Evolutionary conservation across 106 monocot species (phyloP), one percentile per base, ranked within the genome.

Genomic region (Phalaenopsis aphrodite): DNA sequence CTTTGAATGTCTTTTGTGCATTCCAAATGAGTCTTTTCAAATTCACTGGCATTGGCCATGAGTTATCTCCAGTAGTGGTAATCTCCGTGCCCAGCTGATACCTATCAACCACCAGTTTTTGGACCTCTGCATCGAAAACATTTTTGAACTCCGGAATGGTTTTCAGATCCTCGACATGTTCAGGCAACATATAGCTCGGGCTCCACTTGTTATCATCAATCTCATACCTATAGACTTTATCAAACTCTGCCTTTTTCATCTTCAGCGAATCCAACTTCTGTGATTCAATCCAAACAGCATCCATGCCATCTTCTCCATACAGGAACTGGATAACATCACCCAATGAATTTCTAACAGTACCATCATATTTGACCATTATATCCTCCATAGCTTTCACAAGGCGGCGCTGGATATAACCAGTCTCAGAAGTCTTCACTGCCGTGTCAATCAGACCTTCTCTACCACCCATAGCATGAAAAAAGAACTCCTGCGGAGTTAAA

Each of bases 331-430:
- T 95, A 64, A 99, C 98, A 89, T 99, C 98, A 18, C 94, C 98
- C 55, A 99, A 71, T 12, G 98, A 99, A 82, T 99, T 99, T 86
- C 98, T 93, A 65, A 99, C 98, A 79, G 98, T 99, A n/a, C 92
- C 94, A 84, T 99, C 98, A 86, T 99, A 99, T 78, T 99, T 99
- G 42, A 99, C 98, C 94, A 99, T 99, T 67, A 99, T 99, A 82
- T 99, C 98, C 82, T 99, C 98, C 98, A 99, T 99, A 42, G 98
- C 98, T 81, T 99, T 99, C 66, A 99, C 98, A 81, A 99, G 94
- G 16, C 98, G 87, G 46, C 98, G 78, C 75, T 99, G 98, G 73
- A 99, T 99, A 81, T 99, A 99, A 37, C 98, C 98, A 41, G 98
- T 99, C 79, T 99, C 98, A 81, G 98, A 99, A 76, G 98, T 99